Conservation (phyloP, 176 grass and related monocot genomes). For the Puccinellia tenuiflora region DNA sequence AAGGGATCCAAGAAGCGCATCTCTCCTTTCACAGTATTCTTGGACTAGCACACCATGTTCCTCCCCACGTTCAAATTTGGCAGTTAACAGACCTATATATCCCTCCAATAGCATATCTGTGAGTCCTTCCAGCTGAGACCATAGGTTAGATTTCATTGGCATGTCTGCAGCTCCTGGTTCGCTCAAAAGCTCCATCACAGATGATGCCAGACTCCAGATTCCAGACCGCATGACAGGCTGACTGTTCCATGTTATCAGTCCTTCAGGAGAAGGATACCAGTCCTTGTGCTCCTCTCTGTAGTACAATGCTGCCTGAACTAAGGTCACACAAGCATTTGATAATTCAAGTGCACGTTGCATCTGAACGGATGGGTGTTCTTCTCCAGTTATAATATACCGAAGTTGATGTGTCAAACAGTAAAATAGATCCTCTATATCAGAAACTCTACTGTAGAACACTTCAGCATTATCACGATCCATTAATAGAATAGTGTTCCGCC, state of each 20-base stretch:
- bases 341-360: conserved; percentile 71
- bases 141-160: conserved; percentile 53
- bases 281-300: conserved; percentile 65
- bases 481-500: conserved; percentile 84
- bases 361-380: conserved; percentile 51
- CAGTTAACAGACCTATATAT: conserved; percentile 65
- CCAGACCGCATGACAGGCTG: conserved; percentile 71
- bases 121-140: conserved; percentile 71
- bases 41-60: conserved; percentile 67
- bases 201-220: conserved; percentile 76
- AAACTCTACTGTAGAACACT: conserved; percentile 97
- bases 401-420: conserved; percentile 79
- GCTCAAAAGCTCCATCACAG: conserved; percentile 65
- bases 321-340: conserved; percentile 63
- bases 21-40: conserved; percentile 81
- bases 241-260: conserved; percentile 85
- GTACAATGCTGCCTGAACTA: conserved; percentile 58
- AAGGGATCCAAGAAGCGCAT: conserved; percentile 79
- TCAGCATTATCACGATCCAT: conserved; percentile 99
- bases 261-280: conserved; percentile 96
- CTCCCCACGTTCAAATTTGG: conserved; percentile 78
- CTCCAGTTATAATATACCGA: conserved; percentile 64
- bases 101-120: conserved; percentile 82
- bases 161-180: conserved; percentile 51
- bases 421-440: conserved; percentile 87